Evolutionary conservation across 768 basidiomycete species (phyloP).

Genomic region (Podaxis mareebaensis): DNA sequence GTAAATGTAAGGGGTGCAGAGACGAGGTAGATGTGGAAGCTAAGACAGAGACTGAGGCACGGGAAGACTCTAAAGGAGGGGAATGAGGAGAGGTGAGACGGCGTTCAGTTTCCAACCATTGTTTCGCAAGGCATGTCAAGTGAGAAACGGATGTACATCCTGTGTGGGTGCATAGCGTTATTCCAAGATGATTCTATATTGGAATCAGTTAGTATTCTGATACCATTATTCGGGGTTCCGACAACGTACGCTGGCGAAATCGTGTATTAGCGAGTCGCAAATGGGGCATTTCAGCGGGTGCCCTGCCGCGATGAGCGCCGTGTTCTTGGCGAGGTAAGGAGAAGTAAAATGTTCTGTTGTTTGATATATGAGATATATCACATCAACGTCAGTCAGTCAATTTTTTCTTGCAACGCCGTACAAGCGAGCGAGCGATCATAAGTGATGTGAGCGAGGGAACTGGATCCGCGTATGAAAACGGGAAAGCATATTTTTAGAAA

Average conservation of each 20-base stretch:
- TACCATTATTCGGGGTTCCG: neutral
- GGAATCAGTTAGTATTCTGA: neutral
- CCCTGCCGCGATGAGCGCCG: conserved; percentile 38
- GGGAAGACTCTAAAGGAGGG: neutral
- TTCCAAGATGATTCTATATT: conserved; percentile 49
- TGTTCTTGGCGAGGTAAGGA: conserved; percentile 49
- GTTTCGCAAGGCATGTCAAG: conserved; percentile 52
- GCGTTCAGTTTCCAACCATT: conserved; percentile 37
- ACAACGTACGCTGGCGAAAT: conserved; percentile 42
- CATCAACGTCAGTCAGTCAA: neutral
- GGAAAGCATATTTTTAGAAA: too few relatives aligned
- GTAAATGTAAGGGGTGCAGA: neutral
- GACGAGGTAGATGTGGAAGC: neutral
- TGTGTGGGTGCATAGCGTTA: conserved; percentile 52
- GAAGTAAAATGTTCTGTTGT: conserved; percentile 49
- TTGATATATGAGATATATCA: neutral
- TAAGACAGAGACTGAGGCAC: neutral
- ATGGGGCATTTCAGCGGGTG: conserved; percentile 43
- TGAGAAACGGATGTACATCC: conserved; percentile 57
- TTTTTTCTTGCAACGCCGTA: neutral
- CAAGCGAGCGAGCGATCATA: neutral
- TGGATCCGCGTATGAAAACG: too few relatives aligned
- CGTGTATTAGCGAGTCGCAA: conserved; percentile 42
- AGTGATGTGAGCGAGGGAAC: too few relatives aligned
- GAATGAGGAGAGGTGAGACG: neutral